These are phyloP conservation scores for Torulaspora indica DNA, from an alignment of 805 yeast genomes.

Conservation along the genomic window DNA sequence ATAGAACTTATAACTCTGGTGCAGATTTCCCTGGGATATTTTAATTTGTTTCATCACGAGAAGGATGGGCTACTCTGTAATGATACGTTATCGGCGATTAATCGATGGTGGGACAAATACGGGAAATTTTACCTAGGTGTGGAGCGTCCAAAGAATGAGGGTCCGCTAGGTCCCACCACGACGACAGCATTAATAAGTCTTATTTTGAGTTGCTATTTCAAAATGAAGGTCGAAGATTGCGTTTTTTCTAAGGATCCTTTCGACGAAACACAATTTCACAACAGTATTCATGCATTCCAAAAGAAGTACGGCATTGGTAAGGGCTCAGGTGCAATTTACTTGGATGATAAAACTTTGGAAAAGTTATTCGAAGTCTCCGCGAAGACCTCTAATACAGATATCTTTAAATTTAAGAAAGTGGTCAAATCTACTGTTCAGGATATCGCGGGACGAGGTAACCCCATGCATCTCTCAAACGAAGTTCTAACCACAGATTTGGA, in stretches of 20 bases:
- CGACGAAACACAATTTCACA: slow-evolving; percentile 63
- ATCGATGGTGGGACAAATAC: slow-evolving; percentile 75
- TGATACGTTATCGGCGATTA: slow-evolving; percentile 65
- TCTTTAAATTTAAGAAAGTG: slow-evolving; percentile 54
- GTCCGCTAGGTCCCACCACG: slow-evolving; percentile 57
- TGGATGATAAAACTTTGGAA: slow-evolving; percentile 54
- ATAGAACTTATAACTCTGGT: slow-evolving; percentile 66
- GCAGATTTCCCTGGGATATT: slow-evolving; percentile 75
- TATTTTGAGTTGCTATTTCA: slow-evolving; percentile 58
- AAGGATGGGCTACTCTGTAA: slow-evolving; percentile 86
- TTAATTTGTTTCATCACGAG: slow-evolving; percentile 53
- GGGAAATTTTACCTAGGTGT: slow-evolving; percentile 42
- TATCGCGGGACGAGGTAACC: slow-evolving; percentile 41
- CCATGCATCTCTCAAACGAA: slow-evolving; percentile 36
- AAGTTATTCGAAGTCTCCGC: slow-evolving; percentile 46
- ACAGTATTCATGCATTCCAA: slow-evolving; percentile 72
- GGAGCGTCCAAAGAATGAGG: slow-evolving; percentile 41
- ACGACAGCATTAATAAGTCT: slow-evolving; percentile 79
- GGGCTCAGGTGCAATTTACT: slow-evolving; percentile 42
- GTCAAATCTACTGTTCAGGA: slow-evolving; percentile 74
- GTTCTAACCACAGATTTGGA: slow-evolving; percentile 40
- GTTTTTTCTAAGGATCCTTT: slow-evolving; percentile 77
- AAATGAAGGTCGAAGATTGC: slow-evolving; percentile 56
- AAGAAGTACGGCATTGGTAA: slow-evolving; percentile 49
- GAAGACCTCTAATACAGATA: slow-evolving; percentile 41